Base-by-base conservation (phyloP, 1,284 basidiomycete species). In the Somion occarium region DNA sequence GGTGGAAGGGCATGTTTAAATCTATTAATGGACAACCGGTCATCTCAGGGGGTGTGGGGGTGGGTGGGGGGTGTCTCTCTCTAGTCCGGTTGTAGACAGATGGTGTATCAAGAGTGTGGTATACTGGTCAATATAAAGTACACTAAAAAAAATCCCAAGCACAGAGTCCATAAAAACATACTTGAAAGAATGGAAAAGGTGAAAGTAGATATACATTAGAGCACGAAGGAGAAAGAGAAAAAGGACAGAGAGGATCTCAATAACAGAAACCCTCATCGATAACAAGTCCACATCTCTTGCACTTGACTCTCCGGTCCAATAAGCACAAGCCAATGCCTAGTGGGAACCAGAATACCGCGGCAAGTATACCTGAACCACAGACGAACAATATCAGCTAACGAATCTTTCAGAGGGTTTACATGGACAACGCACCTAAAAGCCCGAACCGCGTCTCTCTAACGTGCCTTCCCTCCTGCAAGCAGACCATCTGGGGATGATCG, bases 311-410 rank as follows among this genome's bases (percentile, higher is more conserved):
- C 45, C 83, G 74, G 63, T 91, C 88, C 15, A 91, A 71, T 13
- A 91, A 64, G 61, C 89, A 91, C 4, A 85, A 69, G 2, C 79
- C 85, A 42, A 91, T 74, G 4, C 88, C 88, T 0, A 90, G 67
- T 1, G 88, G 88, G 69, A 91, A 91, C 87, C 88, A 91, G 56
- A 91, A 72, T 22, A 91, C 70, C 2, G 88, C 88, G 12, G 85
- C 85, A 18, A 91, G 68, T 23, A 91, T 67, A 53, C 88, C 87
- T 88, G 54, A 15, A 51, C n/a, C n/a, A n/a, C n/a, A 49, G 37
- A 39, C 30, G 5, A 45, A 47, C 38, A 23, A 22, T 5, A 52
- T 52, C 41, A 55, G 47, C 44, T 26, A 15, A n/a, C n/a, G n/a
- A n/a, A n/a, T n/a, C n/a, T n/a, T n/a, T n/a, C n/a, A n/a, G n/a